Evolutionary conservation across 2,329 filamentous ascomycete genomes (phyloP).

Genomic region (Sporothrix protearum): DNA sequence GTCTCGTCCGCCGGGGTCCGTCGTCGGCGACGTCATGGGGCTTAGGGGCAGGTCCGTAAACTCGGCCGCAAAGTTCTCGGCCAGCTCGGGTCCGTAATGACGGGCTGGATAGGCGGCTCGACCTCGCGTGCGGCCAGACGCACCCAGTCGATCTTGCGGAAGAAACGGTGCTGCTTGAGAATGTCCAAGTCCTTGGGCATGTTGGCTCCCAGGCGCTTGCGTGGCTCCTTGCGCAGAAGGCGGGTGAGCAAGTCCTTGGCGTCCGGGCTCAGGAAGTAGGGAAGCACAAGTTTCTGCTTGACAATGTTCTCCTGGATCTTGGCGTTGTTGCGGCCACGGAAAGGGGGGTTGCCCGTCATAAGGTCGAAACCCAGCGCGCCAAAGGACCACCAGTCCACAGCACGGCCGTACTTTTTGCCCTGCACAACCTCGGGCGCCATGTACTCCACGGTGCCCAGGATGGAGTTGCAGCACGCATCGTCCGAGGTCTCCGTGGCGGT

Average conservation of each 20-base stretch:
- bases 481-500: constrained; percentile 18
- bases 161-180: constrained; percentile 93
- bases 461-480: constrained; percentile 77
- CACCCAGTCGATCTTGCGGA: constrained; percentile 94
- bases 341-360: constrained; percentile 87
- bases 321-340: constrained; percentile 82
- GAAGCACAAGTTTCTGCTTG: constrained; percentile 82
- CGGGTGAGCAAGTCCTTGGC: constrained; percentile 91
- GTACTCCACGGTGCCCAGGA: constrained; percentile 94
- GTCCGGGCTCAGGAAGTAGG: constrained; percentile 86
- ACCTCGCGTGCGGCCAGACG: constrained; percentile 77
- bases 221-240: constrained; percentile 85
- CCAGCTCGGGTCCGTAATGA: constrained; percentile 92
- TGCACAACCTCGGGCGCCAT: constrained; percentile 96
- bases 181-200: constrained; percentile 83
- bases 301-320: constrained; percentile 96
- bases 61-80: constrained; percentile 92
- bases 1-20: constrained; percentile 29
- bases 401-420: constrained; percentile 84
- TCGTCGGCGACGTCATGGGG: constrained; percentile 53
- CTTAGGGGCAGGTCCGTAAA: constrained; percentile 85
- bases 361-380: constrained; percentile 90
- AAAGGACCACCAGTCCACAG: constrained; percentile 98
- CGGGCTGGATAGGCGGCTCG: constrained; percentile 82
- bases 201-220: constrained; percentile 80